These are phyloP conservation scores for Aureobasidium sp. DNA, from an alignment of 2,329 filamentous ascomycete genomes.

Conservation along the genomic window DNA sequence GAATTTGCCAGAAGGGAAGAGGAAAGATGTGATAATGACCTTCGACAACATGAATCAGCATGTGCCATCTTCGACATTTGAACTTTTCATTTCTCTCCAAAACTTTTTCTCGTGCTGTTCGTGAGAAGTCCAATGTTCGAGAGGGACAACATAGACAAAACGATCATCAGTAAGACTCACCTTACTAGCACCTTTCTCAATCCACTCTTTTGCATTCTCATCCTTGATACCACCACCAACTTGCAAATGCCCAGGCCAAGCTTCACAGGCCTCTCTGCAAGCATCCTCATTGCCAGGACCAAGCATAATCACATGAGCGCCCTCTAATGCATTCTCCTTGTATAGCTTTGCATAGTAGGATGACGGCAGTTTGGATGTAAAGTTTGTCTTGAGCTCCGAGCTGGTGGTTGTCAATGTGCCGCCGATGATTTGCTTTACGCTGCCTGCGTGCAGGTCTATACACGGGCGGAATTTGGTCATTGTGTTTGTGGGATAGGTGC, in stretches of 20 bases:
- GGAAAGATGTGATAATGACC: slow-evolving; percentile 94
- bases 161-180: slow-evolving; percentile 37
- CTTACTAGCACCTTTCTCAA: slow-evolving; percentile 81
- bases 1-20: slow-evolving; percentile 80
- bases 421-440: slow-evolving; percentile 97
- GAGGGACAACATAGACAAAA: neutral
- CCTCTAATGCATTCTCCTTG: slow-evolving; percentile 60
- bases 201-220: slow-evolving; percentile 75
- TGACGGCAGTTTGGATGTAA: slow-evolving; percentile 76
- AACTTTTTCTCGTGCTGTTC: neutral
- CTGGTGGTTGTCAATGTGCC: slow-evolving; percentile 63
- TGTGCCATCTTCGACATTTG: neutral
- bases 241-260: slow-evolving; percentile 76
- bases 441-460: slow-evolving; percentile 94
- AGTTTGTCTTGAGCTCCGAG: slow-evolving; percentile 69
- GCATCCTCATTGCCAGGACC: slow-evolving; percentile 79
- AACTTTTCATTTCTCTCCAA: neutral
- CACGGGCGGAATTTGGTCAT: slow-evolving; percentile 97
- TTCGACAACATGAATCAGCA: slow-evolving; percentile 28
- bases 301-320: slow-evolving; percentile 94
- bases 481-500: neutral
- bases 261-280: slow-evolving; percentile 63
- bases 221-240: slow-evolving; percentile 92
- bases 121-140: too few relatives aligned
- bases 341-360: slow-evolving; percentile 77